Conservation (phyloP, 83 land plant species). For the Picea abies region DNA sequence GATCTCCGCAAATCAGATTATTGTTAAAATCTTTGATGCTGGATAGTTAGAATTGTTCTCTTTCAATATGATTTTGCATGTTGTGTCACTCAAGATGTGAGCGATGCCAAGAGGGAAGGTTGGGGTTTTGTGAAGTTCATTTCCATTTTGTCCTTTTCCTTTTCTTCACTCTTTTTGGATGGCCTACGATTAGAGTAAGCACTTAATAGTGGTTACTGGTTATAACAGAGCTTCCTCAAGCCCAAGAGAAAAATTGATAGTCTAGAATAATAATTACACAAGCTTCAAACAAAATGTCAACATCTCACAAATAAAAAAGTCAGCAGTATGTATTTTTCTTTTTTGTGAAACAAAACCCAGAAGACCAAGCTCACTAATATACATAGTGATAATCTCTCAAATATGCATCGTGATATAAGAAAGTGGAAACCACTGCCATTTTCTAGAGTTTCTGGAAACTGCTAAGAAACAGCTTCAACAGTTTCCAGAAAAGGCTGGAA, state of each 20-base stretch:
- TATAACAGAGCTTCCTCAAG: neutral
- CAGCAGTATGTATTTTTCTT: neutral
- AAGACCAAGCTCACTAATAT: neutral
- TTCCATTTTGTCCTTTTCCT: neutral
- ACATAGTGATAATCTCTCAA: too few relatives aligned
- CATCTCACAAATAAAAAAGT: neutral
- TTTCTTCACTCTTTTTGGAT: neutral
- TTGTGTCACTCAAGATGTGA: neutral
- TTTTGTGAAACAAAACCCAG: neutral
- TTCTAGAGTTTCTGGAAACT: too few relatives aligned
- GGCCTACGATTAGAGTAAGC: conserved; percentile 1
- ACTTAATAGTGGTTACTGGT: neutral
- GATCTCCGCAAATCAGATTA: too few relatives aligned
- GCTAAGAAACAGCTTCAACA: too few relatives aligned
- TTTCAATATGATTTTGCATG: neutral
- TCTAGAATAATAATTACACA: neutral
- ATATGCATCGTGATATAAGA: too few relatives aligned
- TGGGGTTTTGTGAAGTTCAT: neutral
- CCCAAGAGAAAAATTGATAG: neutral
- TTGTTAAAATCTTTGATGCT: neutral
- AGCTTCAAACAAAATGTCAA: neutral
- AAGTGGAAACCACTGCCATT: too few relatives aligned
- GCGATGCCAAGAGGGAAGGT: neutral
- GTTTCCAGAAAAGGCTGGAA: too few relatives aligned
- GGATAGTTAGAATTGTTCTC: neutral